Percentiles rank a stretch among this genome's conserved stretches.
phyloP scores from a whole-genome alignment of 495 filamentous ascomycete species.

The Massariosphaeria phaeospora region DNA sequence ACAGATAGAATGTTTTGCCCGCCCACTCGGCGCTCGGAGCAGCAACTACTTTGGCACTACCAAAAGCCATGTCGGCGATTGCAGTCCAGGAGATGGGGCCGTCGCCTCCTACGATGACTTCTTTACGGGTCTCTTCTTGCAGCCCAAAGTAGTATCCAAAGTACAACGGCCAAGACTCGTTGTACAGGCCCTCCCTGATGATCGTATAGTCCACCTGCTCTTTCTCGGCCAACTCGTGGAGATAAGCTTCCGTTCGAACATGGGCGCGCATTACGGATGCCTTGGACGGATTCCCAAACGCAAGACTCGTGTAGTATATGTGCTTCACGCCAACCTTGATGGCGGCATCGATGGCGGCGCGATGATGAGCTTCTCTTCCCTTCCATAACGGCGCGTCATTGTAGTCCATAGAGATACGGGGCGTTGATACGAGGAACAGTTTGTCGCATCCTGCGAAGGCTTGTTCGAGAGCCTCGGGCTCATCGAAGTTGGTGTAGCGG shows the following conservation, averaged over 20 bases:
- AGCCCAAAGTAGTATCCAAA: conserved; percentile 54
- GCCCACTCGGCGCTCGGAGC: conserved; percentile 33
- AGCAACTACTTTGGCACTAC: conserved; percentile 40
- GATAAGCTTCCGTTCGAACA: conserved; percentile 56
- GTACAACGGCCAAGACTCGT: conserved; percentile 65
- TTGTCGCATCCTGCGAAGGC: conserved; percentile 44
- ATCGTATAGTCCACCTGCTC: conserved; percentile 50
- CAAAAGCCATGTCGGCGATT: conserved; percentile 45
- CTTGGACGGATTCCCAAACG: conserved; percentile 47
- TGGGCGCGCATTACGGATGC: conserved; percentile 67
- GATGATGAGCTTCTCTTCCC: conserved; percentile 47
- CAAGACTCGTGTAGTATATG: conserved; percentile 65
- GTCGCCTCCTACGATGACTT: conserved; percentile 42
- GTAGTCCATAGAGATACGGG: conserved; percentile 38
- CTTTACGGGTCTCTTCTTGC: conserved; percentile 30
- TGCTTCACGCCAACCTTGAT: conserved; percentile 53
- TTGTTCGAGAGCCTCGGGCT: conserved; percentile 21
- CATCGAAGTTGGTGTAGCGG: conserved; percentile 37
- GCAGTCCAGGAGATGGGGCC: conserved; percentile 44
- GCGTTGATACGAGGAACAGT: conserved; percentile 51
- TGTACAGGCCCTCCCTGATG: conserved; percentile 61
- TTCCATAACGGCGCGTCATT: conserved; percentile 33
- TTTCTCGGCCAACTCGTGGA: conserved; percentile 40
- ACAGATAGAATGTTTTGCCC: conserved; percentile 42
- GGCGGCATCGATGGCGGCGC: conserved; percentile 55